Conservation (phyloP, 495 filamentous ascomycete genomes). For the Annulohypoxylon stygium region DNA sequence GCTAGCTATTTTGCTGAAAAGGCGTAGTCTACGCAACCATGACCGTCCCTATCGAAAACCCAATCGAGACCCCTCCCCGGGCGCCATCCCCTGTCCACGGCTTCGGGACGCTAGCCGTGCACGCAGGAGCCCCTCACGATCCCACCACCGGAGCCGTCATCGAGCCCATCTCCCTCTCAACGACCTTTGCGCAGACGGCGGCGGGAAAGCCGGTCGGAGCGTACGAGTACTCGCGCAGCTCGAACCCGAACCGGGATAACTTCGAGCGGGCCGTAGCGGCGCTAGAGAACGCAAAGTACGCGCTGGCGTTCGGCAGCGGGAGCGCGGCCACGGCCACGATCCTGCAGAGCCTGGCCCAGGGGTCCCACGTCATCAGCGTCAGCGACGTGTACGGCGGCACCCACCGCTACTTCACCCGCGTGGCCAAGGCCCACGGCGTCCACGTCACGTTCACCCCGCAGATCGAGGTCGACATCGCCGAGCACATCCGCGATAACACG, state of each 20-base stretch:
- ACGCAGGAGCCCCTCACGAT: conserved; percentile 91
- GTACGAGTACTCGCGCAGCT: conserved; percentile 91
- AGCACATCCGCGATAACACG: conserved; percentile 87
- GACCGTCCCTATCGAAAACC: conserved; percentile 56
- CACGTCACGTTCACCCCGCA: conserved; percentile 91
- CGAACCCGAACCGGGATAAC: conserved; percentile 94
- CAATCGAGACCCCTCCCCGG: conserved; percentile 60
- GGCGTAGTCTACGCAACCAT: conserved; percentile 43
- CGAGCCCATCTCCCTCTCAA: conserved; percentile 93
- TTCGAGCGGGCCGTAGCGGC: conserved; percentile 93
- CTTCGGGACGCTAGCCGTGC: conserved; percentile 94
- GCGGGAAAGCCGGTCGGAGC: conserved; percentile 86
- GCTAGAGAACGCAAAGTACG: conserved; percentile 91
- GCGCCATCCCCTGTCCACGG: conserved; percentile 62
- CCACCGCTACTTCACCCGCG: conserved; percentile 98
- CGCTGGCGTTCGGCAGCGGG: conserved; percentile 94
- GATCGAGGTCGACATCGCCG: conserved; percentile 87
- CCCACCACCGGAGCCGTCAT: conserved; percentile 94
- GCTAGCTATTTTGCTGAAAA: not conserved
- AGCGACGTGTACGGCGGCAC: conserved; percentile 98
- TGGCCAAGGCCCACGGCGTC: conserved; percentile 93
- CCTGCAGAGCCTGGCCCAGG: conserved; percentile 90
- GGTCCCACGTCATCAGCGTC: conserved; percentile 94
- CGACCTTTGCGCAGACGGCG: conserved; percentile 88
- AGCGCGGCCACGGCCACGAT: conserved; percentile 94